Conservation (phyloP, 225 moss, liverwort and hornwort species). For the Pseudoscleropodium purum region DNA sequence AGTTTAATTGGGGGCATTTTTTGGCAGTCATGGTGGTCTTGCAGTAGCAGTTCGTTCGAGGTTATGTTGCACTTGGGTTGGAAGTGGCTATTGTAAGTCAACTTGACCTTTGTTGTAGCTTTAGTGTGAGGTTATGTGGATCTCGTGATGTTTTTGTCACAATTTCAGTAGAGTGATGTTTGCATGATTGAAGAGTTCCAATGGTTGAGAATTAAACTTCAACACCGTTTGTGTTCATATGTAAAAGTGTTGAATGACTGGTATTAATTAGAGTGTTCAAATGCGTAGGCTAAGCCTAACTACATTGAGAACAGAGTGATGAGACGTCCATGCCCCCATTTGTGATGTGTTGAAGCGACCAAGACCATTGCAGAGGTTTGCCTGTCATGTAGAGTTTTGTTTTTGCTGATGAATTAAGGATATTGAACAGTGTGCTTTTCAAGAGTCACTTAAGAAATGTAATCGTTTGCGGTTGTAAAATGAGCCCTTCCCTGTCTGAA, state of each 20-base stretch:
- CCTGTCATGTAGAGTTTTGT: background rate
- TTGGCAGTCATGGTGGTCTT: background rate
- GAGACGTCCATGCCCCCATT: background rate
- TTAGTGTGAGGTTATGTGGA: background rate
- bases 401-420: background rate
- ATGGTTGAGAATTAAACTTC: background rate
- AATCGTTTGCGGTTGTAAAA: background rate
- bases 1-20: background rate
- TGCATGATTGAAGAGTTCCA: background rate
- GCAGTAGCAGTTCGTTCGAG: conserved; percentile 1
- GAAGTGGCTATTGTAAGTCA: conserved; percentile 5
- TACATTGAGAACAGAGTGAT: background rate
- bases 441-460: background rate
- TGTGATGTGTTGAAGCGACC: background rate
- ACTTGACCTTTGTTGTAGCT: background rate
- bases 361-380: background rate
- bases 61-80: background rate
- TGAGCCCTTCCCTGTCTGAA: background rate
- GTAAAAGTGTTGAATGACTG: background rate
- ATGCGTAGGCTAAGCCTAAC: background rate
- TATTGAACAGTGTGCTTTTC: background rate
- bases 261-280: background rate
- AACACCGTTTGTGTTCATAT: background rate
- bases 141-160: background rate
- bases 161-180: background rate